Percentiles rank a stretch among this genome's conserved stretches.
Evolutionary conservation across 495 filamentous ascomycete species (phyloP).

Genomic region (Antarctomyces pellizariae): DNA sequence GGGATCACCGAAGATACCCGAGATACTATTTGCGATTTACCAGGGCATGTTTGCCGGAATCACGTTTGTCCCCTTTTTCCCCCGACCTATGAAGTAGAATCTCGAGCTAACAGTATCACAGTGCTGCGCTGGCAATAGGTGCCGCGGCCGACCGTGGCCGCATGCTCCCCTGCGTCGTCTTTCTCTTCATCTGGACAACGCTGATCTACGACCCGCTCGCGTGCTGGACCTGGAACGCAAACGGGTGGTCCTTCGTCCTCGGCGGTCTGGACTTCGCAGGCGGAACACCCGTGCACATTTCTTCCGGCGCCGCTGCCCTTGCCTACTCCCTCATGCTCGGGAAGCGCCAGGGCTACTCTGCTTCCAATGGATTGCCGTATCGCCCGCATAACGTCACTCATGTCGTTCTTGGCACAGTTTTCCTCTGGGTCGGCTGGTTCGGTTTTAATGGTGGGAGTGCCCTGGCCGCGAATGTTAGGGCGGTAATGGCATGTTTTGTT

Average conservation of each 20-base stretch:
- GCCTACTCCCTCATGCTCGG: conserved; percentile 66
- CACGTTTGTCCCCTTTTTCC: conserved; percentile 32
- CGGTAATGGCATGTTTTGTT: conserved; percentile 53
- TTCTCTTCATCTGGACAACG: conserved; percentile 93
- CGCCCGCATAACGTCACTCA: conserved; percentile 96
- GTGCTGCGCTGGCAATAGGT: conserved; percentile 75
- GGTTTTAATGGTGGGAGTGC: conserved; percentile 94
- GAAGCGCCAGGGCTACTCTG: conserved; percentile 64
- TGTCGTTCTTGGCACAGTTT: conserved; percentile 89
- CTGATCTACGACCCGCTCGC: conserved; percentile 88
- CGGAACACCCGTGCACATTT: conserved; percentile 89
- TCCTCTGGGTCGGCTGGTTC: conserved; percentile 98
- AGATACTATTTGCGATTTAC: conserved; percentile 80
- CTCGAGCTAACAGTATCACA: conserved; percentile 15
- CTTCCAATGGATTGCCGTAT: conserved; percentile 61
- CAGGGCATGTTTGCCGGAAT: conserved; percentile 97
- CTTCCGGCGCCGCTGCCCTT: conserved; percentile 71
- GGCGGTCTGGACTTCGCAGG: conserved; percentile 92
- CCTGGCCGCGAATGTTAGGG: conserved; percentile 69
- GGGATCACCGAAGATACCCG: conserved; percentile 58
- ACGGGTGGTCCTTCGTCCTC: conserved; percentile 62
- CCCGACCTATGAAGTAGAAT: too few relatives aligned
- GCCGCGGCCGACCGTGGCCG: conserved; percentile 82
- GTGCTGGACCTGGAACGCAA: conserved; percentile 93
- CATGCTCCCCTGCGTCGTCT: conserved; percentile 82